Evolutionary conservation across 768 basidiomycete genomes (phyloP).

Genomic region (Sarcomyxa edulis): DNA sequence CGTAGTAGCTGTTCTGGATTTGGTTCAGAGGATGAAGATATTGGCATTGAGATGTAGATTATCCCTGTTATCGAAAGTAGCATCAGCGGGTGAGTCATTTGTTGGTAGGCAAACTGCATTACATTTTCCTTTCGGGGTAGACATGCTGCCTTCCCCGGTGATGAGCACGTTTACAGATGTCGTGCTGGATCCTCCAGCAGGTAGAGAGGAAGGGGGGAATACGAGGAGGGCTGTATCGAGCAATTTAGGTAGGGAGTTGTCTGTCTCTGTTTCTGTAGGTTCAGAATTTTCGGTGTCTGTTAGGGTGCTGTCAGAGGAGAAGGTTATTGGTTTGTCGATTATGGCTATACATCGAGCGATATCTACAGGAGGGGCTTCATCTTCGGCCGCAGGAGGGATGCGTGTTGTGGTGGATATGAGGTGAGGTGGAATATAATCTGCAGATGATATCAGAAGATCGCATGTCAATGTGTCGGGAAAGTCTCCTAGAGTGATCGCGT

Average conservation of each 20-base stretch:
- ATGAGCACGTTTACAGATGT: constrained; percentile 58
- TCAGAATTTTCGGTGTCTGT: constrained; percentile 19
- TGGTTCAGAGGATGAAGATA: constrained; percentile 6
- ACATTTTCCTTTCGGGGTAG: constrained; percentile 74
- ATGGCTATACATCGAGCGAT: constrained; percentile 31
- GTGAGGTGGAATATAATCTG: constrained; percentile 23
- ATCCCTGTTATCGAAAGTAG: constrained; percentile 37
- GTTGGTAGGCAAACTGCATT: constrained; percentile 20
- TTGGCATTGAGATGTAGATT: constrained; percentile 49
- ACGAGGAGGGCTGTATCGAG: constrained; percentile 67
- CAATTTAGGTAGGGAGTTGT: constrained; percentile 11
- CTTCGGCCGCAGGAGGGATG: constrained; percentile 8
- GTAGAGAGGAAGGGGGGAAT: constrained; percentile 67
- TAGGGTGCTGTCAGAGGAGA: constrained; percentile 3
- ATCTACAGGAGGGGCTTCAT: background rate
- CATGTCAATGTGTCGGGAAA: constrained; percentile 56
- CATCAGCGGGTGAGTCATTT: constrained; percentile 7
- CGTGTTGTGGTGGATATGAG: constrained; percentile 17
- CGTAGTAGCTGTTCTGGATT: constrained; percentile 37
- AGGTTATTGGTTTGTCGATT: constrained; percentile 26
- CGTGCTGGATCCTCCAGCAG: constrained; percentile 41
- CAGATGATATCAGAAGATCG: constrained; percentile 49
- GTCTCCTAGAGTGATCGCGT: constrained; percentile 49
- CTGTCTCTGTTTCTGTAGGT: constrained; percentile 8
- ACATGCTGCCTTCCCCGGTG: constrained; percentile 69